These are phyloP conservation scores for Knufia petricola DNA, from an alignment of 2,329 filamentous ascomycete genomes.

Conservation along the genomic window DNA sequence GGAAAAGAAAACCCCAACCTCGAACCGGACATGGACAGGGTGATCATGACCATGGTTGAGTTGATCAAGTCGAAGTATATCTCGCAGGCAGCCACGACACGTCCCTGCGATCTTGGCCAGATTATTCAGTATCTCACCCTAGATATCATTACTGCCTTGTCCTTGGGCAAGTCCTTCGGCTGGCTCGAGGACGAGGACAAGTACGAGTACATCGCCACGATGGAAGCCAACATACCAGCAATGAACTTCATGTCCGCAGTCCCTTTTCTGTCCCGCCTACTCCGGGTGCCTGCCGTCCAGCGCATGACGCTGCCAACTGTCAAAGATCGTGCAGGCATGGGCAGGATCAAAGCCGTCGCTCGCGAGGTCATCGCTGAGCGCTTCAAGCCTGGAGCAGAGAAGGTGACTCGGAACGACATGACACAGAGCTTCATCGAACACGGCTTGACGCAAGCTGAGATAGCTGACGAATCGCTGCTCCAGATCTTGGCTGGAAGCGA, in stretches of 20 bases:
- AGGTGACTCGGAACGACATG: slow-evolving; percentile 12
- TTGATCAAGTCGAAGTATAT: slow-evolving; percentile 35
- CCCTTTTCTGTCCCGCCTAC: no score
- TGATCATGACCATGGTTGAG: slow-evolving; percentile 43
- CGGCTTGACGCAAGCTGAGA: slow-evolving; percentile 13
- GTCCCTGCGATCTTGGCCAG: slow-evolving; percentile 37
- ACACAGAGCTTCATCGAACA: slow-evolving; percentile 12
- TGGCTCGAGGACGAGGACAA: slow-evolving; percentile 38
- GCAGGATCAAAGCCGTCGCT: slow-evolving; percentile 14
- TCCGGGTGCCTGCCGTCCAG: no score
- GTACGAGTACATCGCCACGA: slow-evolving; percentile 30
- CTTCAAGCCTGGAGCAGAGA: slow-evolving; percentile 4
- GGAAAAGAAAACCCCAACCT: slow-evolving; percentile 46
- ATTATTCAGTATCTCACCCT: slow-evolving; percentile 47
- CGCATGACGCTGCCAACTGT: no score
- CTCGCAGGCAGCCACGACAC: slow-evolving; percentile 24
- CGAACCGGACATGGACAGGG: slow-evolving; percentile 41
- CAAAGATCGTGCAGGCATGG: slow-evolving; percentile 13
- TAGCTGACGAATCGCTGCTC: slow-evolving; percentile 15
- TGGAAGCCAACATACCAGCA: slow-evolving; percentile 31
- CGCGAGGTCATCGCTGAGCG: slow-evolving; percentile 23
- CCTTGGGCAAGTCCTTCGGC: slow-evolving; percentile 43
- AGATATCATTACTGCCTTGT: slow-evolving; percentile 47
- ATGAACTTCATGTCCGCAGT: no score
- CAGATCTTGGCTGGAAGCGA: slow-evolving; percentile 18